Conservation (phyloP, 1,284 basidiomycete species). For the Cryptococcus sp. region DNA sequence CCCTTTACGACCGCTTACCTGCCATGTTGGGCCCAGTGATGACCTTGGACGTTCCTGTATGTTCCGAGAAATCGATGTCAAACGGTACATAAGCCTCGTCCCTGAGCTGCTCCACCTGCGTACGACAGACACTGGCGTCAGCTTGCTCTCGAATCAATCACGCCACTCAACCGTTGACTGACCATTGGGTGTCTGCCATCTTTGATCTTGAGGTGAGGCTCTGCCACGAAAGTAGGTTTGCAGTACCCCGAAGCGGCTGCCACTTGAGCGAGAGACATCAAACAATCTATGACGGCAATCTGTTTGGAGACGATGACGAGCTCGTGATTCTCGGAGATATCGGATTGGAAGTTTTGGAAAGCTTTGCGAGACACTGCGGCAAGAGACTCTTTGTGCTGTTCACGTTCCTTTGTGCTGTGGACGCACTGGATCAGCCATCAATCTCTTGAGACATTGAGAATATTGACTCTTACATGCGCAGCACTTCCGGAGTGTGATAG, state of each 20-base stretch:
- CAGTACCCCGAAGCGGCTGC: conserved; percentile 53
- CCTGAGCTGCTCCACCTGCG: conserved; percentile 75
- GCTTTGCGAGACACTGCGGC: conserved; percentile 66
- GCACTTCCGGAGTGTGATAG: conserved; percentile 78
- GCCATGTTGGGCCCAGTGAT: conserved; percentile 63
- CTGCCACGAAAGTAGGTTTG: conserved; percentile 72
- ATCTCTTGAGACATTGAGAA: not conserved
- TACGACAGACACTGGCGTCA: too few species aligned
- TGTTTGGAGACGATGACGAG: conserved; percentile 69
- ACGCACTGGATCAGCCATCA: conserved; percentile 1
- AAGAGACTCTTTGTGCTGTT: conserved; percentile 75
- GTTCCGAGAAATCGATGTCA: conserved; percentile 48
- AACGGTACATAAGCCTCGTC: conserved; percentile 76
- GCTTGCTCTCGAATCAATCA: too few species aligned
- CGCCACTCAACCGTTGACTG: conserved; percentile 45
- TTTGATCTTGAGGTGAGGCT: conserved; percentile 54
- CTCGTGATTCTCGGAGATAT: conserved; percentile 70
- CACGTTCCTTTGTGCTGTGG: conserved; percentile 63
- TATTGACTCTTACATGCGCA: conserved; percentile 55
- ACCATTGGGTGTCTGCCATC: conserved; percentile 71
- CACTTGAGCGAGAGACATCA: conserved; percentile 48
- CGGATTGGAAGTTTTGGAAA: conserved; percentile 66
- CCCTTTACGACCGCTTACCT: conserved; percentile 48
- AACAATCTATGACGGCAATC: conserved; percentile 65
- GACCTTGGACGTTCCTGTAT: conserved; percentile 64